Base-by-base conservation (phyloP, 176 grass and related monocot genomes). In the Puya raimondii region DNA sequence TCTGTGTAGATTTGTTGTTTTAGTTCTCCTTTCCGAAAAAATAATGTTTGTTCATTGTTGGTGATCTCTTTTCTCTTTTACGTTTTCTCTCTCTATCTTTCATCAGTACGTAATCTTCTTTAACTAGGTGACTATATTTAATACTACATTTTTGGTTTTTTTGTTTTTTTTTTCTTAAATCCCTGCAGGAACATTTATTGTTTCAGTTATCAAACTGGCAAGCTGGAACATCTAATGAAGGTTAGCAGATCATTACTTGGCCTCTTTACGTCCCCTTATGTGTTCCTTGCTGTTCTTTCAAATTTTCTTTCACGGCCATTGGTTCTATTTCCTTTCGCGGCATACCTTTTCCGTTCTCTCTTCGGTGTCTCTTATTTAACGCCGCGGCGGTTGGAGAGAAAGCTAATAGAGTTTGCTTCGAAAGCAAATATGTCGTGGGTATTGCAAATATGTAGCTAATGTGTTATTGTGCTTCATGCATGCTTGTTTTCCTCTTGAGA, bases 171-270 rank as follows among this genome's bases (percentile, higher is more conserved):
- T 71, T 49, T 71, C 26, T 64, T 64, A 64, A 9, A 50, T 74
- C 75, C 74, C 73, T 50, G 73, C 77, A 99, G 95, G 90, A 94
- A 91, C 72, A 82, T 99, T 74, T 88, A 99, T 80, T 99, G 95
- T 86, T 99, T 99, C 84, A 94, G 95, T 42, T 53, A 86, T 53
- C 95, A 93, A 22, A 93, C 95, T 17, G 85, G 95, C 61, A 99
- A 99, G 70, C 87, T 99, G 63, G 95, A 99, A 63, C 90, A 99
- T 90, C 84, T 91, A 77, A 86, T 99, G 87, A 91, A 99, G 95
- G 95, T 99, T 26, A 76, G 82, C 69, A 68, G 47, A 57, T 7
- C 16, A 61, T 18, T 13, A 9, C 5, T 59, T 10, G 56, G 7
- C 5, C 56, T 59, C 20, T 21, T 18, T 59, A 18, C 4, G n/a